Base-by-base conservation (phyloP, 768 basidiomycete genomes). In the Lactarius vividus region DNA sequence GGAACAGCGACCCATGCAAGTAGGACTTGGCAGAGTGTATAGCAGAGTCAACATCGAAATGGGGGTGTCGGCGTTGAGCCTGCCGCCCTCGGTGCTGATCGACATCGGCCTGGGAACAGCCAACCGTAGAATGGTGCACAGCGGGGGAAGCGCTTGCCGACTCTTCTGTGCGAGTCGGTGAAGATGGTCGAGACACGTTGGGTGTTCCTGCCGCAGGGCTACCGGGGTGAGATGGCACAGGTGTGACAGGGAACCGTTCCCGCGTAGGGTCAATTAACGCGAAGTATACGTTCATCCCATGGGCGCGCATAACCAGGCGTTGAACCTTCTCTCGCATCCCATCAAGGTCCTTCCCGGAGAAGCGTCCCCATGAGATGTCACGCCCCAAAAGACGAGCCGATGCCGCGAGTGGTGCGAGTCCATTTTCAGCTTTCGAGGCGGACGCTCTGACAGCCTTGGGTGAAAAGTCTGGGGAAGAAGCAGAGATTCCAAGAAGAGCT, bases 241-340 rank as follows among this genome's bases (percentile, higher is more conserved):
- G 69, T 2, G 69, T 64, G 18, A 69, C 62, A 3, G 63, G 69
- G 69, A 89, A 89, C 61, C 74, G 79, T 70, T 87, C 84, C 49
- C 85, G 75, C 23, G 80, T 82, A 0, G 87, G 84, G 68, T 91
- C 87, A 11, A 88, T 81, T n/a, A 91, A 72, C 0, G 74, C 75
- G 66, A 87, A 90, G 71, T 88, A 91, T 44, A 83, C 73, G 23
- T 75, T 77, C 80, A 91, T 79, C 20, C 89, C 89, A 67, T 86
- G 80, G n/a, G 83, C 82, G 9, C 85, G 77, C 13, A 83, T 84
- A 4, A 81, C 79, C 67, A 89, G 77, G 4, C 83, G 76, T 52
- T 85, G 77, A 18, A 79, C 77, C 8, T 82, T 71, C 28, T 75
- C 71, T 61, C 88, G 86, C 23, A 92, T 78, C 3, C 74, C 72